Evolutionary conservation across 345 rosid genomes (phyloP).

Genomic region (Reutealis trisperma): DNA sequence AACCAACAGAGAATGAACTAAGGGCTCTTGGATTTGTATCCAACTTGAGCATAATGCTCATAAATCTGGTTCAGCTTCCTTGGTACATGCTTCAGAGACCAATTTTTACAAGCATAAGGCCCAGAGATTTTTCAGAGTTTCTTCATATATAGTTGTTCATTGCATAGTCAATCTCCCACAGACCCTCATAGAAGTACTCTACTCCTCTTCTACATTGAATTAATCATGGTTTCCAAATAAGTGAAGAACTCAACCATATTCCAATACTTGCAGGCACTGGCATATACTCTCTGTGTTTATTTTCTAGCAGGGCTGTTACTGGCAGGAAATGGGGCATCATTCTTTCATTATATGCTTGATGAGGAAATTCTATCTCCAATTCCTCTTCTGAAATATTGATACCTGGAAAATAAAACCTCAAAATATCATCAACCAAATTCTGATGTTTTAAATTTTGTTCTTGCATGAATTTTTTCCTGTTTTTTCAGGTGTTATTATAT

Average conservation of each 20-base stretch:
- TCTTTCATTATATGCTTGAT: constrained; percentile 24
- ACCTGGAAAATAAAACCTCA: too few species aligned
- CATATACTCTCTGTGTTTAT: constrained; percentile 25
- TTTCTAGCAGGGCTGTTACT: constrained; percentile 33
- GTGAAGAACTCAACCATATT: constrained; percentile 5
- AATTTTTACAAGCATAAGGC: constrained; percentile 37
- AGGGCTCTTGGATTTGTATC: constrained; percentile 40
- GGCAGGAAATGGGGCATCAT: constrained; percentile 26
- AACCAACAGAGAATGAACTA: constrained; percentile 42
- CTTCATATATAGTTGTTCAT: constrained; percentile 35
- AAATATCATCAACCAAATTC: too few species aligned
- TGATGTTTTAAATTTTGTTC: too few species aligned
- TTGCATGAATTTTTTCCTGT: too few species aligned
- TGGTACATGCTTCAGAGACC: constrained; percentile 40
- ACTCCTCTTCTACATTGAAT: not conserved
- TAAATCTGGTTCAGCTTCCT: constrained; percentile 42
- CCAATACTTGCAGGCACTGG: constrained; percentile 32
- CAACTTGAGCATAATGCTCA: constrained; percentile 40
- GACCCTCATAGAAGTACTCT: constrained; percentile 34
- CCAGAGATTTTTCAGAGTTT: constrained; percentile 38
- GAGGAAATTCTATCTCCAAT: too few species aligned
- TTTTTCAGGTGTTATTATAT: too few species aligned
- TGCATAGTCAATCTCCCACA: constrained; percentile 41
- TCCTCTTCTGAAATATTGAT: too few species aligned
- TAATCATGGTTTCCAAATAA: not conserved